phyloP scores from a whole-genome alignment of 106 monocot genomes.

The Gastrodia elata region DNA sequence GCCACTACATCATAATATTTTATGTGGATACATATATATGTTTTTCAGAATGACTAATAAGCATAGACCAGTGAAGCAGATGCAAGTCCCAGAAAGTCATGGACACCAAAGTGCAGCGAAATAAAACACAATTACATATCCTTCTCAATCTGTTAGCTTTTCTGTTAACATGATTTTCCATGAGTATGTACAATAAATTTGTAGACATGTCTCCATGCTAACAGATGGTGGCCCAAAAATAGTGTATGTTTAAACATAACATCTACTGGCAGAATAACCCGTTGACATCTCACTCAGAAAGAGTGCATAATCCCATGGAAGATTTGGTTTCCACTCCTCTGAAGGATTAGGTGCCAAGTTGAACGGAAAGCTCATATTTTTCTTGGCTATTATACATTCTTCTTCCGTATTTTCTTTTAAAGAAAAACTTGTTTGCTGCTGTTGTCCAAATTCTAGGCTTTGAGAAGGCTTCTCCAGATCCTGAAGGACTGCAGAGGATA shows the following conservation, averaged over 20 bases:
- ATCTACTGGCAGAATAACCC: conserved; percentile 21
- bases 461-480: conserved; percentile 16
- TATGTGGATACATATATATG: too few species aligned
- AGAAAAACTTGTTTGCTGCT: conserved; percentile 20
- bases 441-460: conserved; percentile 33
- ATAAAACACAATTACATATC: not conserved
- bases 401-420: conserved; percentile 14
- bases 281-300: conserved; percentile 30
- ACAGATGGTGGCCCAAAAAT: not conserved
- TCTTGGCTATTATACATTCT: conserved; percentile 18
- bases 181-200: too few species aligned
- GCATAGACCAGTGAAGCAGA: not conserved
- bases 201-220: too few species aligned
- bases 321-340: conserved; percentile 34
- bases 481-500: conserved; percentile 23
- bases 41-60: not conserved
- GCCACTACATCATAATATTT: not conserved
- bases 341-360: conserved; percentile 10
- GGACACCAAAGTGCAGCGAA: not conserved
- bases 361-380: conserved; percentile 26
- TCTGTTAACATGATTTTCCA: conserved; percentile 9
- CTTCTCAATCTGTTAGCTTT: conserved; percentile 22
- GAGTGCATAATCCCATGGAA: conserved; percentile 22
- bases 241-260: conserved; percentile 23
- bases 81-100: not conserved